These are phyloP conservation scores for Aureobasidium sp. DNA, from an alignment of 2,329 filamentous ascomycete species.

Conservation along the genomic window DNA sequence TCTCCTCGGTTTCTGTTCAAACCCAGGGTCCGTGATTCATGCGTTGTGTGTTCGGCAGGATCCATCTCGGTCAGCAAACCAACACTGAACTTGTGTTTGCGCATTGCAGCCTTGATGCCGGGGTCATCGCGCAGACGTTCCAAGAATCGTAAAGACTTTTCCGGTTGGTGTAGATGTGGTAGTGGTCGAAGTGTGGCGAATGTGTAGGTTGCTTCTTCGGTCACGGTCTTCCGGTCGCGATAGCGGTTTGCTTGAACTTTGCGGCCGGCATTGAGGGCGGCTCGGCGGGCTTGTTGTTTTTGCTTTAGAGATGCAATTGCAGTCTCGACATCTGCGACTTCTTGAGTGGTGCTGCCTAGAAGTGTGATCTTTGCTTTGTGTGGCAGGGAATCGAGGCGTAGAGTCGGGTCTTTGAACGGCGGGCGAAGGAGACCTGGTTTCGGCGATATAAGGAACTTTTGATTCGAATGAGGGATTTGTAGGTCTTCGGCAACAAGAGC, in stretches of 20 bases:
- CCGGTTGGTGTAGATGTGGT: slow-evolving; percentile 65
- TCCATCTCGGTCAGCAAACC: slow-evolving; percentile 93
- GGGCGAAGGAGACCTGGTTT: slow-evolving; percentile 57
- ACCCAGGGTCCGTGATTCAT: slow-evolving; percentile 73
- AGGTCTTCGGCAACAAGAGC: slow-evolving; percentile 47
- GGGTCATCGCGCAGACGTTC: slow-evolving; percentile 70
- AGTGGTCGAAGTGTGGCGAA: slow-evolving; percentile 73
- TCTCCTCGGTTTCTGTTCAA: slow-evolving; percentile 82
- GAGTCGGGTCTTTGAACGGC: slow-evolving; percentile 51
- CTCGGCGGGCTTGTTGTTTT: slow-evolving; percentile 33
- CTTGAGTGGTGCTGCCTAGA: slow-evolving; percentile 53
- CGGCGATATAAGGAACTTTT: slow-evolving; percentile 58
- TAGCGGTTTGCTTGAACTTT: slow-evolving; percentile 24
- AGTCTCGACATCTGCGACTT: slow-evolving; percentile 47
- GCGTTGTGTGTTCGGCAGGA: slow-evolving; percentile 70
- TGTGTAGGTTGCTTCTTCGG: slow-evolving; percentile 63
- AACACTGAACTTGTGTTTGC: slow-evolving; percentile 74
- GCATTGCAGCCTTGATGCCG: slow-evolving; percentile 78
- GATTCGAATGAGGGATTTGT: slow-evolving; percentile 52
- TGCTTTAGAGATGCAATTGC: slow-evolving; percentile 43
- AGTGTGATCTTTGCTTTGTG: slow-evolving; percentile 53
- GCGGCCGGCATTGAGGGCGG: slow-evolving; percentile 31
- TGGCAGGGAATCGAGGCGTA: slow-evolving; percentile 41
- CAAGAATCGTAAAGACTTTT: slow-evolving; percentile 62
- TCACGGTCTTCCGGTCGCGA: slow-evolving; percentile 37